These are phyloP conservation scores for Microthlaspi erraticum DNA, from an alignment of 345 rosid genomes.

Conservation along the genomic window DNA sequence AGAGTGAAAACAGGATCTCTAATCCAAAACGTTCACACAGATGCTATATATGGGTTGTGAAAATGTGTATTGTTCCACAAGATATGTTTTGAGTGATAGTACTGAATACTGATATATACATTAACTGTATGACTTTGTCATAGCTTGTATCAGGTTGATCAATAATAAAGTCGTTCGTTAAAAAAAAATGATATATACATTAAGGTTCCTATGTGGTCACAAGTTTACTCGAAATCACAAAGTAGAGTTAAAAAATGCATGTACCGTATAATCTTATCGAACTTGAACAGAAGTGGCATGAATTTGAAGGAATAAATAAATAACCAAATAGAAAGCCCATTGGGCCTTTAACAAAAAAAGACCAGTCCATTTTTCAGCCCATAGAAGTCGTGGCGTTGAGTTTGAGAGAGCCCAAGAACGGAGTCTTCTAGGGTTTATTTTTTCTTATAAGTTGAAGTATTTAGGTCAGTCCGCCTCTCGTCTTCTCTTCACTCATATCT, in stretches of 20 bases:
- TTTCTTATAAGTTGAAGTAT: slow-evolving; percentile 24
- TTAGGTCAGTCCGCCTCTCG: slow-evolving; percentile 36
- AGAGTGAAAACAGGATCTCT: background rate
- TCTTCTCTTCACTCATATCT: slow-evolving; percentile 39
- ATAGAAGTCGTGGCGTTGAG: slow-evolving; percentile 34
- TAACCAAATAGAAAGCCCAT: background rate
- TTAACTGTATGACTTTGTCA: too few relatives aligned
- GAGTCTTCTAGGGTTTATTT: slow-evolving; percentile 50
- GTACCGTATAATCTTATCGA: too few relatives aligned
- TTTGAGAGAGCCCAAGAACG: slow-evolving; percentile 14
- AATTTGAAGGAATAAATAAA: background rate
- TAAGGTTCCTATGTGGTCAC: too few relatives aligned
- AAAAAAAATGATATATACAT: too few relatives aligned
- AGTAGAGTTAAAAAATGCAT: too few relatives aligned
- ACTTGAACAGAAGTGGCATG: too few relatives aligned
- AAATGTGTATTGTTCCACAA: too few relatives aligned
- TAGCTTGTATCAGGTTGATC: too few relatives aligned
- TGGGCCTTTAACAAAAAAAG: background rate
- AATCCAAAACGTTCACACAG: slow-evolving; percentile 3
- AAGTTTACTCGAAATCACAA: too few relatives aligned
- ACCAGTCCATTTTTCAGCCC: background rate
- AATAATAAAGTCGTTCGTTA: too few relatives aligned
- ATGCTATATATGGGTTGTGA: background rate
- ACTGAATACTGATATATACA: too few relatives aligned
- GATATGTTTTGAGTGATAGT: too few relatives aligned